Evolutionary conservation across 768 basidiomycete species (phyloP), one percentile per base, ranked within the genome.

Genomic region (Hemileccinum impolitum): DNA sequence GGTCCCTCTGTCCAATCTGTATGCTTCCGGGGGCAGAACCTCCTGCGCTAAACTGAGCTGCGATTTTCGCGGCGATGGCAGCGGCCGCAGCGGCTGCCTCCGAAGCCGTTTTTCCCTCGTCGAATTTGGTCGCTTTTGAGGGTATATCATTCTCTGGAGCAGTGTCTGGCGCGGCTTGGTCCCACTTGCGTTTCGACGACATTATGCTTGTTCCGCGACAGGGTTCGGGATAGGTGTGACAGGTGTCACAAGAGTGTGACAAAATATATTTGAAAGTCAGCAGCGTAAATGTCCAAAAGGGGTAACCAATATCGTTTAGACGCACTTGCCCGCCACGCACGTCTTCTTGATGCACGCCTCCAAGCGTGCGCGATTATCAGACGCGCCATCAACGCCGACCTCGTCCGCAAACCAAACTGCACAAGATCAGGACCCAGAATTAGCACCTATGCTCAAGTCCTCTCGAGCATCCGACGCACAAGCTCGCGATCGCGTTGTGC

Each of bases 1-100:
- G 74, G 62, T 90, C 89, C 55, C 80, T 80, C 43, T 70, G 59
- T 15, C 75, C 76, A 51, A 73, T 62, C 57, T 74, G 56, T 51
- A 70, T 75, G 62, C 62, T 69, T 65, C 58, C 75, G 45, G 60
- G 58, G 4, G 61, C 73, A 51, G 64, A 57, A 35, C 53, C 75
- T 57, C 64, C 66, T 2, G 77, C 77, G 47, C 74, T 77, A 52
- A 91, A 88, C 61, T 91, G 88, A 0, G 90, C 92, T 7, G 94
- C 93, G 67, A 96, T 94, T 79, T 94, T 93, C 52, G 94, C 93
- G 50, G 93, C 91, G 54, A 94, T 92, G 37, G 91, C 91, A 9
- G 87, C 88, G 1, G 87, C 86, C 0, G 82, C 84, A 4, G 86
- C 85, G 2, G 82, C 81, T 6, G 81, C 78, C 45, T 81, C 80